phyloP scores from a whole-genome alignment of 78 protist species.

The Pelomyxa schiedti region DNA sequence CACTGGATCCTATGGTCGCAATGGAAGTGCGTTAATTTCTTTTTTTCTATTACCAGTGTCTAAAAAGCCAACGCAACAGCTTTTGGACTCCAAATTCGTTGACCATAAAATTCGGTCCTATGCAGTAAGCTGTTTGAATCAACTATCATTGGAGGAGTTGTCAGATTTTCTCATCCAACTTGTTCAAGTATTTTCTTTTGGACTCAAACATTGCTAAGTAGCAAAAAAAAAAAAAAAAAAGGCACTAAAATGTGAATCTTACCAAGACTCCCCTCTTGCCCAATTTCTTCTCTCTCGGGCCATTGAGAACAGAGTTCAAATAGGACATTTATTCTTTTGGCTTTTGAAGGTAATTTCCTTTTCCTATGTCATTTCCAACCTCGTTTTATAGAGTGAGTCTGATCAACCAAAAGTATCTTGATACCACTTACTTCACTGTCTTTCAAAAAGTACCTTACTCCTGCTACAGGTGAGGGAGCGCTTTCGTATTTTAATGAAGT shows the following conservation, averaged over 20 bases:
- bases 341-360: too few relatives aligned
- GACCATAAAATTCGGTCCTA: slow-evolving; percentile 55
- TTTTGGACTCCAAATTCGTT: slow-evolving; percentile 60
- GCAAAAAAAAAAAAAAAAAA: too few relatives aligned
- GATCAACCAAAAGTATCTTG: too few relatives aligned
- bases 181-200: slow-evolving; percentile 35
- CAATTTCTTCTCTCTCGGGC: slow-evolving; percentile 48
- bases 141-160: slow-evolving; percentile 49
- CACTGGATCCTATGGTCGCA: background rate
- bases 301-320: slow-evolving; percentile 7
- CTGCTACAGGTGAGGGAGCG: too few relatives aligned
- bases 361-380: too few relatives aligned
- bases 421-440: too few relatives aligned
- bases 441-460: too few relatives aligned
- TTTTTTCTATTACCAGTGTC: too few relatives aligned
- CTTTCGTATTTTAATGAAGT: too few relatives aligned
- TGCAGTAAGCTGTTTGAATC: slow-evolving; percentile 64
- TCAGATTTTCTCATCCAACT: slow-evolving; percentile 68
- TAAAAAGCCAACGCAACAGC: too few relatives aligned
- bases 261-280: slow-evolving; percentile 50
- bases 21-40: slow-evolving; percentile 1
- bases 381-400: too few relatives aligned
- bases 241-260: slow-evolving; percentile 70
- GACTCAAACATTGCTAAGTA: background rate
- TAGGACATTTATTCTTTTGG: slow-evolving; percentile 68